These are phyloP conservation scores for Schwanniomyces pseudopolymorphus DNA, from an alignment of 805 yeast genomes.

Conservation along the genomic window DNA sequence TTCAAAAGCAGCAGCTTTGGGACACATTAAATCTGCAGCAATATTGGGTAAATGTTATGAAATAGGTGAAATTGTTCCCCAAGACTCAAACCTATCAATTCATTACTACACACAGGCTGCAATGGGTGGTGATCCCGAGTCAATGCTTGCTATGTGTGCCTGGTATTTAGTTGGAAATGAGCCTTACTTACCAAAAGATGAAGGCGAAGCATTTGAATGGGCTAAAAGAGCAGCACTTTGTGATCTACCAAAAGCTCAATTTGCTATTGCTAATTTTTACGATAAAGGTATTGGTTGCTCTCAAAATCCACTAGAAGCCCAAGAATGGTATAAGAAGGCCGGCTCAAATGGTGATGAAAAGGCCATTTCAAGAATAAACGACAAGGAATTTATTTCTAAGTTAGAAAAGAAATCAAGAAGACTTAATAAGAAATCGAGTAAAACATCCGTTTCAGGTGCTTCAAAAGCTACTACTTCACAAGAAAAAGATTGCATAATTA, in stretches of 20 bases:
- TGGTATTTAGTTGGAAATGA: conserved; percentile 95
- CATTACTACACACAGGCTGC: conserved; percentile 95
- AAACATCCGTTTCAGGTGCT: background rate
- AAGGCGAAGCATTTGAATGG: conserved; percentile 91
- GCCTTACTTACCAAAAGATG: conserved; percentile 75
- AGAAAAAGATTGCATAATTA: conserved; percentile 46
- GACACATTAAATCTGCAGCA: conserved; percentile 78
- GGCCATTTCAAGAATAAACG: conserved; percentile 30
- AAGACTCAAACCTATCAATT: conserved; percentile 79
- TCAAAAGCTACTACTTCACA: conserved; percentile 1
- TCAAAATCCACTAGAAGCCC: conserved; percentile 54
- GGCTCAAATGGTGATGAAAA: conserved; percentile 54
- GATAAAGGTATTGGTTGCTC: conserved; percentile 88
- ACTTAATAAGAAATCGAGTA: conserved; percentile 4
- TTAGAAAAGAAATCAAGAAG: conserved; percentile 28
- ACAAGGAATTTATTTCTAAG: conserved; percentile 29
- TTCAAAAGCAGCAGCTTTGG: conserved; percentile 85
- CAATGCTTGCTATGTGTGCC: conserved; percentile 93
- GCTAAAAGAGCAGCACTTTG: conserved; percentile 80
- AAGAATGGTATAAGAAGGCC: conserved; percentile 74
- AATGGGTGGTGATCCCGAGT: conserved; percentile 76
- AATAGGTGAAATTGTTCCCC: conserved; percentile 70
- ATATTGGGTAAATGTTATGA: conserved; percentile 84
- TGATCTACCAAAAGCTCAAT: conserved; percentile 80
- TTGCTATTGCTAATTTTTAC: conserved; percentile 77